A percentile compares a stretch with the other conserved stretches of the same genome.
These are phyloP conservation scores for Brassica incana DNA, from an alignment of 345 rosid species.

Conservation along the genomic window DNA sequence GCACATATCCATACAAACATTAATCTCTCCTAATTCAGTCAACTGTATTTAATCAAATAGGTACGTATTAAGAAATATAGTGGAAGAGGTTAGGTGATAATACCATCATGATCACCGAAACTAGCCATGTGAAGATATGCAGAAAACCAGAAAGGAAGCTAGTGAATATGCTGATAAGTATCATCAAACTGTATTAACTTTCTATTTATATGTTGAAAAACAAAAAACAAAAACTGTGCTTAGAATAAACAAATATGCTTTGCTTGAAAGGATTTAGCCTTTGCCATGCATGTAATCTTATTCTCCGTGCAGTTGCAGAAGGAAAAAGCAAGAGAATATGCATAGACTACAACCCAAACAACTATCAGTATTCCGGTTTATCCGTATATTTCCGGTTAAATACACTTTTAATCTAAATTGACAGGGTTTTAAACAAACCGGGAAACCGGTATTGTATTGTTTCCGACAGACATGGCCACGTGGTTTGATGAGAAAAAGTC, in stretches of 20 bases:
- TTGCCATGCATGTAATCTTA: slow-evolving; percentile 10
- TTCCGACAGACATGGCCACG: slow-evolving; percentile 12
- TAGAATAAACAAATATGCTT: slow-evolving; percentile 30
- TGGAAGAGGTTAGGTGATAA: not conserved
- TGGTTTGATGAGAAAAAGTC: not conserved
- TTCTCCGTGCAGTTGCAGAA: slow-evolving; percentile 27
- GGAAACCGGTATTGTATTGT: not conserved
- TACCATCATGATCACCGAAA: slow-evolving; percentile 38
- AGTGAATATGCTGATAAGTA: slow-evolving; percentile 7
- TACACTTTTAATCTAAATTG: not conserved
- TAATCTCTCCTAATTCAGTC: too few species aligned
- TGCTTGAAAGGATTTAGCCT: slow-evolving; percentile 20
- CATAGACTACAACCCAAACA: not conserved
- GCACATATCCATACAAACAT: not conserved
- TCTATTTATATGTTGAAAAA: slow-evolving; percentile 8
- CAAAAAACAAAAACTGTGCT: not conserved
- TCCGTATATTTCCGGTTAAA: not conserved
- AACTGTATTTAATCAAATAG: not conserved
- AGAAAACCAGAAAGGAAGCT: slow-evolving; percentile 19
- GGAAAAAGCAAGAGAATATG: slow-evolving; percentile 37
- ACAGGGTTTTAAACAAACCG: not conserved
- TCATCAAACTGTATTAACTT: not conserved
- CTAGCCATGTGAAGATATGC: slow-evolving; percentile 32
- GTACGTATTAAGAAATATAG: not conserved
- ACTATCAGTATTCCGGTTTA: not conserved